phyloP scores from a whole-genome alignment of 768 basidiomycete genomes.

The Termitomyces sp. region DNA sequence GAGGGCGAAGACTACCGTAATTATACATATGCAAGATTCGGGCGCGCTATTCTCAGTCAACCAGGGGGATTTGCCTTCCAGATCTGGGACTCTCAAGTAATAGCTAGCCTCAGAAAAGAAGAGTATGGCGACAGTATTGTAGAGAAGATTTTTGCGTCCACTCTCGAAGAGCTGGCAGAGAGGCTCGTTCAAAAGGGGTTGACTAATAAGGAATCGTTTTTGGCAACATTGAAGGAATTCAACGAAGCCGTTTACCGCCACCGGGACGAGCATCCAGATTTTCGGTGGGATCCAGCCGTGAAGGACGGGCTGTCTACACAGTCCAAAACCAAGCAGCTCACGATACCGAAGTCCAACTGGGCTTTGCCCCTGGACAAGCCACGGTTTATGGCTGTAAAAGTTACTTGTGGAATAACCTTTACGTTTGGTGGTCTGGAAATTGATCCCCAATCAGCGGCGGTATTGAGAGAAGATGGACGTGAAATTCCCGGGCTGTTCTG shows the following conservation, averaged over 20 bases:
- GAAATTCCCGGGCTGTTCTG: constrained; percentile 54
- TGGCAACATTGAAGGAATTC: constrained; percentile 42
- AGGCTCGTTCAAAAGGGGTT: constrained; percentile 41
- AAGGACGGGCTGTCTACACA: constrained; percentile 59
- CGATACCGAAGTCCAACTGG: constrained; percentile 62
- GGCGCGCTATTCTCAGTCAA: constrained; percentile 51
- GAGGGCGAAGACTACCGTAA: constrained; percentile 71
- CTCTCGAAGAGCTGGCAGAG: constrained; percentile 43
- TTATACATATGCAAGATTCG: constrained; percentile 69
- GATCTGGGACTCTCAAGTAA: constrained; percentile 49
- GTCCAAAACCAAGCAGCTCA: constrained; percentile 26
- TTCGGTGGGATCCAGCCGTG: constrained; percentile 54
- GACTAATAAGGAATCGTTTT: constrained; percentile 31
- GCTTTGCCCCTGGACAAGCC: constrained; percentile 46
- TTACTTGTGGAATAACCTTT: constrained; percentile 67
- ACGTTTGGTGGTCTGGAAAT: constrained; percentile 67
- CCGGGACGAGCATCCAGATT: constrained; percentile 24
- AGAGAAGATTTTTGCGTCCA: constrained; percentile 44
- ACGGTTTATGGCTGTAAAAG: constrained; percentile 62
- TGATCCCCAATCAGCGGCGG: constrained; percentile 46
- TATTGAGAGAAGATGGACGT: constrained; percentile 36
- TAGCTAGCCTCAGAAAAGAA: constrained; percentile 44
- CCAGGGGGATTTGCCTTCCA: constrained; percentile 60
- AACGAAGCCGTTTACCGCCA: constrained; percentile 41
- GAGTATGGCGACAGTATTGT: constrained; percentile 62